phyloP scores from a whole-genome alignment of 2,329 filamentous ascomycete genomes.

The Blumeria hordei region DNA sequence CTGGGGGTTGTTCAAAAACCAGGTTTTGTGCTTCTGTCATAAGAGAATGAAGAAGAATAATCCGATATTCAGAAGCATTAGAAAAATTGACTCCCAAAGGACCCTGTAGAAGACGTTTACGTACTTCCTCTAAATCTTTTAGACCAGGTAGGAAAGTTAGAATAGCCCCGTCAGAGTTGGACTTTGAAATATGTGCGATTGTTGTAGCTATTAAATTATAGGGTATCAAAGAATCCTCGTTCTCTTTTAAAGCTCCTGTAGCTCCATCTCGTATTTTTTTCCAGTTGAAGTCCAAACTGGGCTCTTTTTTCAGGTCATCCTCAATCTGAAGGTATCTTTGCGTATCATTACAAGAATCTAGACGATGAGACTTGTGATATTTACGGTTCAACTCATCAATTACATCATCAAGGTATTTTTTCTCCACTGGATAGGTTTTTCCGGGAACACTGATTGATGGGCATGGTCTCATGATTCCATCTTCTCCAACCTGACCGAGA shows the following conservation, averaged over 20 bases:
- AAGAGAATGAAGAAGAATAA: slow-evolving; percentile 74
- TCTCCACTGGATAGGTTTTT: slow-evolving; percentile 65
- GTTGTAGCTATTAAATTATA: slow-evolving; percentile 57
- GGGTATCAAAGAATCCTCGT: slow-evolving; percentile 14
- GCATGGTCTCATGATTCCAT: slow-evolving; percentile 31
- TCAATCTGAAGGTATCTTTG: not conserved
- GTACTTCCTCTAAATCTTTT: slow-evolving; percentile 44
- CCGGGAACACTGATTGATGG: slow-evolving; percentile 80
- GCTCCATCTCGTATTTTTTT: not conserved
- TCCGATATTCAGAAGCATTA: slow-evolving; percentile 14
- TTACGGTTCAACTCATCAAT: not conserved
- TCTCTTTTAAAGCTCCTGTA: not conserved
- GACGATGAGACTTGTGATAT: not conserved
- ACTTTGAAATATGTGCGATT: slow-evolving; percentile 59
- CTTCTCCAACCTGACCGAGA: slow-evolving; percentile 31
- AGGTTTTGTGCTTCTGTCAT: slow-evolving; percentile 67
- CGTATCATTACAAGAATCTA: not conserved
- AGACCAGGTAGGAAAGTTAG: slow-evolving; percentile 82
- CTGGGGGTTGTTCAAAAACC: slow-evolving; percentile 52
- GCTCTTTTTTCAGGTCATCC: not conserved
- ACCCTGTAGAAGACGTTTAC: slow-evolving; percentile 32
- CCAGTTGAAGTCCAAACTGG: not conserved
- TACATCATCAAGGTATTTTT: slow-evolving; percentile 44
- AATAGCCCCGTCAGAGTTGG: slow-evolving; percentile 60
- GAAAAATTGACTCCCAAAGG: slow-evolving; percentile 23